Conservation (phyloP, 345 rosid species). For the Corymbia maculata region DNA sequence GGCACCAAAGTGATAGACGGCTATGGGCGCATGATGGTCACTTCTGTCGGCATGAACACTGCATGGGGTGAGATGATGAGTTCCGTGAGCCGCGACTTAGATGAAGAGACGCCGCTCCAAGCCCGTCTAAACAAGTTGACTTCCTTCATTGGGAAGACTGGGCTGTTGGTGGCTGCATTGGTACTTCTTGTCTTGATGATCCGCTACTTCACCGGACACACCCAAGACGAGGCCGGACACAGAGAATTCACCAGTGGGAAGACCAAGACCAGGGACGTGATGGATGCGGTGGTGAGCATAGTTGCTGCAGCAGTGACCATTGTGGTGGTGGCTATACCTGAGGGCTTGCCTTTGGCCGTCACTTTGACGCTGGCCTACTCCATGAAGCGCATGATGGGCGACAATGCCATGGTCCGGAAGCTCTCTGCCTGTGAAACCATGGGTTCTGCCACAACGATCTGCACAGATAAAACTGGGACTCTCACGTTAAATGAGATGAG, state of each 20-base stretch:
- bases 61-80: slow-evolving; percentile 75
- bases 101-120: slow-evolving; percentile 65
- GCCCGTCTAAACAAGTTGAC: slow-evolving; percentile 50
- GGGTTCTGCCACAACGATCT: slow-evolving; percentile 74
- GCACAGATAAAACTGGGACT: slow-evolving; percentile 76
- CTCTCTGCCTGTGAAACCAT: slow-evolving; percentile 79
- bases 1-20: slow-evolving; percentile 53
- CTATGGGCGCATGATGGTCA: slow-evolving; percentile 43
- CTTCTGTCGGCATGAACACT: slow-evolving; percentile 62
- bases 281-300: slow-evolving; percentile 48
- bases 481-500: slow-evolving; percentile 60
- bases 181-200: slow-evolving; percentile 49
- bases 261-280: slow-evolving; percentile 37
- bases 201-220: slow-evolving; percentile 66
- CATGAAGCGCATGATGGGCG: slow-evolving; percentile 64
- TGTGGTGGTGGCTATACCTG: slow-evolving; percentile 72
- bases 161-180: slow-evolving; percentile 51
- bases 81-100: slow-evolving; percentile 22
- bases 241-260: slow-evolving; percentile 25
- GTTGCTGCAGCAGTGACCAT: slow-evolving; percentile 65
- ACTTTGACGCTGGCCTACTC: slow-evolving; percentile 70
- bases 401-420: slow-evolving; percentile 71
- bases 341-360: slow-evolving; percentile 71
- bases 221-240: slow-evolving; percentile 39
- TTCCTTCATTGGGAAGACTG: slow-evolving; percentile 52